A percentile compares a stretch with the other conserved stretches of the same genome.
phyloP scores from a whole-genome alignment of 805 yeast species.

The Deakozyma indianensis region DNA sequence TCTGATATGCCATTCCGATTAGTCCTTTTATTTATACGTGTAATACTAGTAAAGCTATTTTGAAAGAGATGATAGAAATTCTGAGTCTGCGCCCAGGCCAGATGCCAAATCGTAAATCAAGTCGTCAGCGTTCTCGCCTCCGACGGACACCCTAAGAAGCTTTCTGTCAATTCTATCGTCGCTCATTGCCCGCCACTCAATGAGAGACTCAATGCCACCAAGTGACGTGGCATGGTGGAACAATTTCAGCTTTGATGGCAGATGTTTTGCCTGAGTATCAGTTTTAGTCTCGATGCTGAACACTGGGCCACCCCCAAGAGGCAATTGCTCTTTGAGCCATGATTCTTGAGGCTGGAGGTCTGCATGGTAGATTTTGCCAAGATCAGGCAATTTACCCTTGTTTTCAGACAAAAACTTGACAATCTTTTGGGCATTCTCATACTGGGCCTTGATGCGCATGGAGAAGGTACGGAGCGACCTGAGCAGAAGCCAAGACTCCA shows the following conservation, averaged over 20 bases:
- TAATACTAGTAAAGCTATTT: neutral
- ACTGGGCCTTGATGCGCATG: constrained; percentile 54
- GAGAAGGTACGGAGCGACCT: constrained; percentile 75
- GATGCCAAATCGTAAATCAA: constrained; percentile 55
- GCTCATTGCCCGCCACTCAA: constrained; percentile 80
- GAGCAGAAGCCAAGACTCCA: constrained; percentile 60
- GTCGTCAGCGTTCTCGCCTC: constrained; percentile 66
- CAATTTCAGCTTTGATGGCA: constrained; percentile 52
- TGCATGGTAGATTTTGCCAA: constrained; percentile 50
- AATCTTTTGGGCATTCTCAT: constrained; percentile 43
- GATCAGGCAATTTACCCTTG: constrained; percentile 29
- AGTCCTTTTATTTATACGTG: neutral
- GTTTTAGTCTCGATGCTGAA: constrained; percentile 46
- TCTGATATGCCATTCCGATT: neutral
- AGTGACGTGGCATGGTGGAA: constrained; percentile 88
- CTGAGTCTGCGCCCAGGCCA: constrained; percentile 27
- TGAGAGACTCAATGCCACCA: constrained; percentile 82
- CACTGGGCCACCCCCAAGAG: constrained; percentile 51
- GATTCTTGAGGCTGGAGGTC: constrained; percentile 56
- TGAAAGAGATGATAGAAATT: neutral
- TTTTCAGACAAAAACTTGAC: constrained; percentile 47
- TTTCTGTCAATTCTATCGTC: constrained; percentile 43
- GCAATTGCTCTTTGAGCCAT: constrained; percentile 51
- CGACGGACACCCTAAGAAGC: constrained; percentile 63
- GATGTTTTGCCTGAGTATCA: constrained; percentile 23